Conservation (phyloP, 345 rosid species). For the Dimocarpus longan region DNA sequence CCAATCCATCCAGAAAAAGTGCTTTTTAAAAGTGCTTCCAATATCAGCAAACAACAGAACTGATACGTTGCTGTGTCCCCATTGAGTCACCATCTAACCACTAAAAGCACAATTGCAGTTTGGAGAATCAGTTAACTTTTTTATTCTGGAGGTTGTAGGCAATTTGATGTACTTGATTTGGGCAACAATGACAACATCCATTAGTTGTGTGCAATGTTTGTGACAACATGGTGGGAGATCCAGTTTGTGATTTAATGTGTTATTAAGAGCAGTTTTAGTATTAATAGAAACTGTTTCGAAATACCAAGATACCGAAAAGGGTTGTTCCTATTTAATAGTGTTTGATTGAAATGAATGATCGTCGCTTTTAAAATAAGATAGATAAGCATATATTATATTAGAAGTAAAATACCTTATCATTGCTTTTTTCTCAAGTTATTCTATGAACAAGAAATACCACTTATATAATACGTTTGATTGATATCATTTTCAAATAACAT, state of each 20-base stretch:
- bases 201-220: not conserved
- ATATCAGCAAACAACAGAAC: not conserved
- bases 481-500: too few relatives aligned
- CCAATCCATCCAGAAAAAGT: not conserved
- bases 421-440: too few relatives aligned
- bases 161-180: not conserved
- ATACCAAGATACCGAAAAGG: too few relatives aligned
- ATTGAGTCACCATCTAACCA: not conserved
- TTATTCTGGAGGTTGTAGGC: not conserved
- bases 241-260: not conserved
- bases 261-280: not conserved
- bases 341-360: too few relatives aligned
- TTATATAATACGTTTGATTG: too few relatives aligned
- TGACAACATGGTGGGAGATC: not conserved
- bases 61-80: constrained; percentile 8
- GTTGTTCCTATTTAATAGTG: too few relatives aligned
- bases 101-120: not conserved
- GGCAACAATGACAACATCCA: not conserved
- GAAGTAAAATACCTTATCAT: too few relatives aligned
- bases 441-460: too few relatives aligned
- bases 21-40: not conserved
- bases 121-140: not conserved
- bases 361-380: too few relatives aligned
- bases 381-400: too few relatives aligned
- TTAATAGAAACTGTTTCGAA: not conserved